These are phyloP conservation scores for Xylariaceae sp. DNA, from an alignment of 2,329 filamentous ascomycete species.

Conservation along the genomic window DNA sequence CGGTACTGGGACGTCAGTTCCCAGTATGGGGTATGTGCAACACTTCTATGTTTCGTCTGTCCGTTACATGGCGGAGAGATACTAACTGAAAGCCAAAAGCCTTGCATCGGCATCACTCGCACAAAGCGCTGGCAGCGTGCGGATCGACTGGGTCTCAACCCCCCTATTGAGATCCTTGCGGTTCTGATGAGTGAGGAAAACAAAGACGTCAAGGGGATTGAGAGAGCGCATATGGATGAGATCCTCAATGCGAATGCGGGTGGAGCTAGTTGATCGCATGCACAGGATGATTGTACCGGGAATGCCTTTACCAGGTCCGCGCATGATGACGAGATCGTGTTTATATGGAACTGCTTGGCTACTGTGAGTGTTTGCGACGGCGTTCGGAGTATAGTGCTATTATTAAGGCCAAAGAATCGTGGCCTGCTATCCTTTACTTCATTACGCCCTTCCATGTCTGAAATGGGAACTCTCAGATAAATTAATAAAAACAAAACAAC, in stretches of 20 bases:
- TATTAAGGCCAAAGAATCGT: neutral
- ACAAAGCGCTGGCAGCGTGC: slow-evolving; percentile 85
- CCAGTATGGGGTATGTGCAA: slow-evolving; percentile 78
- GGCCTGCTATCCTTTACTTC: neutral
- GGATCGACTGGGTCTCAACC: slow-evolving; percentile 72
- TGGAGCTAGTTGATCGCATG: slow-evolving; percentile 26
- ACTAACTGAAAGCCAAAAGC: slow-evolving; percentile 45
- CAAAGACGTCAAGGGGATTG: slow-evolving; percentile 46
- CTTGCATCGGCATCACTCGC: slow-evolving; percentile 78
- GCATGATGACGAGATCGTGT: slow-evolving; percentile 10
- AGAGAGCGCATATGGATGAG: slow-evolving; percentile 72
- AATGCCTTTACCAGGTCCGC: neutral
- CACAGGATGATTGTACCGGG: neutral
- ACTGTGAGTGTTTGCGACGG: slow-evolving; percentile 13
- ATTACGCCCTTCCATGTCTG: neutral
- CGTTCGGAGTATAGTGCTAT: slow-evolving; percentile 13
- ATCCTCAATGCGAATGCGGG: slow-evolving; percentile 48
- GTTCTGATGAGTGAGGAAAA: slow-evolving; percentile 70
- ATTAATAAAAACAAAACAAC: neutral
- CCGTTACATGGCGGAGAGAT: neutral
- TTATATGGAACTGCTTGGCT: slow-evolving; percentile 9
- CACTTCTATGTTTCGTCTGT: neutral
- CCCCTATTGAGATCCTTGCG: slow-evolving; percentile 84
- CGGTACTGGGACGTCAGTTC: slow-evolving; percentile 88
- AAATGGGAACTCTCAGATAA: neutral